Evolutionary conservation across 768 basidiomycete genomes (phyloP), one percentile per base, ranked within the genome.

Genomic region (Podaxis mareebaensis): DNA sequence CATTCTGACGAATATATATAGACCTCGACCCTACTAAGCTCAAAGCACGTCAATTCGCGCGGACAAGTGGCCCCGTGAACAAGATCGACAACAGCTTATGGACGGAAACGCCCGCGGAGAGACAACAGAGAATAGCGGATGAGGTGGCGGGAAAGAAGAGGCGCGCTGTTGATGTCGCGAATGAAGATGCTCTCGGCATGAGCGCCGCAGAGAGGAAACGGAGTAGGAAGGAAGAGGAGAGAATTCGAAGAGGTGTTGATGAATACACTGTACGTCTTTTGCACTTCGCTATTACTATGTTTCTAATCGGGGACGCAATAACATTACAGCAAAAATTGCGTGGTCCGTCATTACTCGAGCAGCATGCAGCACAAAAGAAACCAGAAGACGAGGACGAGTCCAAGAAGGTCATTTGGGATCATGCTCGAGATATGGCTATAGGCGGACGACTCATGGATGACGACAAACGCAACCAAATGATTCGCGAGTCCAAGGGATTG

Each of bases 81-180:
- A 85, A 13, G 68, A 73, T 2, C 72, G 91, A 91, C 67, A 83
- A 76, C 60, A 88, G 88, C 2, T 81, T 96, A 12, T 99, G 97
- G 97, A 99, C 97, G 0, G 97, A 99, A 79, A 98, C 97, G 0
- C 97, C 97, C 0, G 89, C 89, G 0, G 94, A 99, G 72, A 84
- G 90, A 15, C 94, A 93, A 71, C 90, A 96, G 69, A 85, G 97
- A 1, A 79, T 98, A n/a, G 88, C 88, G 1, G 96, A 99, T 71
- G 96, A 99, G 74, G 89, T 97, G 1, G 84, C 89, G n/a, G 96
- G 97, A 46, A 94, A 92, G 76, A 91, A 92, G 69, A 83, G 91
- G 62, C 85, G 89, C 20, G 89, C 87, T 3, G 83, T 73, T 26
- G 89, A 91, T 61, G 77, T 78, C 0, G 81, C 79, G 17, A 74